A percentile compares a stretch with the other conserved stretches of the same genome.
phyloP scores from a whole-genome alignment of 1,284 basidiomycete species.

The Cryptococcus amylolentus region DNA sequence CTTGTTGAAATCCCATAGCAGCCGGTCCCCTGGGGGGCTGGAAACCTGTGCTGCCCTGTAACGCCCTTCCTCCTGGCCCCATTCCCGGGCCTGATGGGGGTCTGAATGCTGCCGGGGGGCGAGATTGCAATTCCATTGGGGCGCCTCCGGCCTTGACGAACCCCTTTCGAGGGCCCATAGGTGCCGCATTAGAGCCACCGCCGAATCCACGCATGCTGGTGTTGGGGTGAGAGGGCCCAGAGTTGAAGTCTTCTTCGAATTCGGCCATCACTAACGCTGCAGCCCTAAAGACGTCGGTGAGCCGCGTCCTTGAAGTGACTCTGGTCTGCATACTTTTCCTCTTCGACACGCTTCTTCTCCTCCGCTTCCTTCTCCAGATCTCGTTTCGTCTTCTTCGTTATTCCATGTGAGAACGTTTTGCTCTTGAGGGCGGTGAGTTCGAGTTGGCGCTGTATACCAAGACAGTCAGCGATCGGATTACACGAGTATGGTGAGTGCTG shows the following conservation, averaged over 20 bases:
- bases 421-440: slow-evolving; percentile 45
- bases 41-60: not conserved
- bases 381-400: slow-evolving; percentile 59
- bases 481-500: not conserved
- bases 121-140: slow-evolving; percentile 9
- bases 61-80: slow-evolving; percentile 2
- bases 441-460: slow-evolving; percentile 22
- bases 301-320: not conserved
- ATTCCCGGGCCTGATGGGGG: slow-evolving; percentile 44
- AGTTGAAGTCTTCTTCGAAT: slow-evolving; percentile 77
- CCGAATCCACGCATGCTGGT: slow-evolving; percentile 18
- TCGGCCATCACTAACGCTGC: slow-evolving; percentile 64
- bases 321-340: slow-evolving; percentile 51
- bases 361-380: slow-evolving; percentile 84
- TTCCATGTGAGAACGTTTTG: slow-evolving; percentile 48
- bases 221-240: slow-evolving; percentile 55
- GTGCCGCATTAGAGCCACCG: slow-evolving; percentile 8
- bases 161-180: slow-evolving; percentile 48
- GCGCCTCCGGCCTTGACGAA: slow-evolving; percentile 67
- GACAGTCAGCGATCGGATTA: too few species aligned
- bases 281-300: slow-evolving; percentile 24
- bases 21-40: slow-evolving; percentile 48
- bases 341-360: slow-evolving; percentile 77
- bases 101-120: not conserved
- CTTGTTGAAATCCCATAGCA: slow-evolving; percentile 31